Base-by-base conservation (phyloP, 192 early-diverging fungal genomes). In the Ambispora gerdemannii region DNA sequence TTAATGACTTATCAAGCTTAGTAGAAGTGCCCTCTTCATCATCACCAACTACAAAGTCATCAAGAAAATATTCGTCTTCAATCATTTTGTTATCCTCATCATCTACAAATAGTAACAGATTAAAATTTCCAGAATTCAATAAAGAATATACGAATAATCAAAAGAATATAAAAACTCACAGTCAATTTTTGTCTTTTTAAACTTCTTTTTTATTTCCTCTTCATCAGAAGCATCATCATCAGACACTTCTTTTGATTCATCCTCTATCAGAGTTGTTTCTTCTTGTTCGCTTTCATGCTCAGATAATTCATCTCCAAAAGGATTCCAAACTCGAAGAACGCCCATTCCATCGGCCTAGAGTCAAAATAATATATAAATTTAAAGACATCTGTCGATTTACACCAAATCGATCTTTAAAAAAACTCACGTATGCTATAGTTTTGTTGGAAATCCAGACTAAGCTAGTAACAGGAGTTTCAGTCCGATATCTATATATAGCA, bases 11-110 rank as follows among this genome's bases (percentile, higher is more conserved):
- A 93, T 3, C 87, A 90, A 15, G 76, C 87, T 15, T n/a, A n/a
- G n/a, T n/a, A n/a, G n/a, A n/a, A n/a, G n/a, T n/a, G n/a, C n/a
- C n/a, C n/a, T n/a, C n/a, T n/a, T 88, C 91, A 63, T 95, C 92
- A 74, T 97, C 95, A 72, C 95, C 93, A 0, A 89, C 91, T 0
- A 97, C 87, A 86, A 97, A 97, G 64, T 94, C 88, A 58, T 91
- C 82, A 24, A 22, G 19, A 58, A 22, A 20, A 28, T 58, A 20
- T 30, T 58, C 55, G 19, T 27, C 24, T 58, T 13, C 6, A 30
- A 58, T 10, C 11, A 20, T 58, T 20, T 30, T 20, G 17, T 50
- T 20, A 2, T 50, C 2, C 22, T 50, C 50, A 50, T n/a, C 22
- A 50, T 50, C 50, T 15, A n/a, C 50, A 50, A 50, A 50, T n/a